phyloP scores from a whole-genome alignment of 1,284 basidiomycete species.

The Leucoagaricus sp. region DNA sequence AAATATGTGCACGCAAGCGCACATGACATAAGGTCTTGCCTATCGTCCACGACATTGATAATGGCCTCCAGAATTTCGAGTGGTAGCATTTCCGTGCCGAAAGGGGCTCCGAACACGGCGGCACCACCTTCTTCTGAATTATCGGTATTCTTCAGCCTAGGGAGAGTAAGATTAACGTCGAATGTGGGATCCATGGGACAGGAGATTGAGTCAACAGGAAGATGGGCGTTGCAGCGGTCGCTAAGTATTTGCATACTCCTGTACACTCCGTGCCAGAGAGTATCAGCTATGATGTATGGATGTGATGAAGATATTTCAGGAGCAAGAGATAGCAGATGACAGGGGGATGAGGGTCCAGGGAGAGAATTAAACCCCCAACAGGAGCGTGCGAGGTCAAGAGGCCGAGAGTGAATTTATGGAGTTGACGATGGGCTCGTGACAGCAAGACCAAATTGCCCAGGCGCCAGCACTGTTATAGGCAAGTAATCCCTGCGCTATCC shows the following conservation, averaged over 20 bases:
- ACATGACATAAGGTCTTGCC: slow-evolving; percentile 2
- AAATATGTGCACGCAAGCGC: slow-evolving; percentile 9
- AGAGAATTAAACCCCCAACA: neutral
- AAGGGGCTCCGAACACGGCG: neutral
- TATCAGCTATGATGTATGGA: neutral
- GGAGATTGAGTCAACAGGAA: neutral
- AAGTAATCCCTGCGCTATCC: slow-evolving; percentile 9
- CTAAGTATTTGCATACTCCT: neutral
- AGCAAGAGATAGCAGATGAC: neutral
- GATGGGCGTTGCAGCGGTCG: neutral
- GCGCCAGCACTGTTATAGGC: slow-evolving; percentile 10
- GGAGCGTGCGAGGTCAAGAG: slow-evolving; percentile 1
- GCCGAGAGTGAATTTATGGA: slow-evolving; percentile 13
- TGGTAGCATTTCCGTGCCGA: neutral
- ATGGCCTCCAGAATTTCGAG: slow-evolving; percentile 10
- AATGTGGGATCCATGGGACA: neutral
- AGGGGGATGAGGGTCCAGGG: neutral
- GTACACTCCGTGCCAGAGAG: neutral
- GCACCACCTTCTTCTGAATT: neutral
- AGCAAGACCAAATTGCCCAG: neutral
- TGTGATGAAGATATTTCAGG: neutral
- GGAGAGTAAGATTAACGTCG: neutral
- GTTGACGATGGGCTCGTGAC: slow-evolving; percentile 11
- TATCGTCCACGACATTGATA: slow-evolving; percentile 1
- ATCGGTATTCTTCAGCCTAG: neutral